These are phyloP conservation scores for Bondarzewia mesenterica DNA, from an alignment of 1,284 basidiomycete species.

Conservation along the genomic window DNA sequence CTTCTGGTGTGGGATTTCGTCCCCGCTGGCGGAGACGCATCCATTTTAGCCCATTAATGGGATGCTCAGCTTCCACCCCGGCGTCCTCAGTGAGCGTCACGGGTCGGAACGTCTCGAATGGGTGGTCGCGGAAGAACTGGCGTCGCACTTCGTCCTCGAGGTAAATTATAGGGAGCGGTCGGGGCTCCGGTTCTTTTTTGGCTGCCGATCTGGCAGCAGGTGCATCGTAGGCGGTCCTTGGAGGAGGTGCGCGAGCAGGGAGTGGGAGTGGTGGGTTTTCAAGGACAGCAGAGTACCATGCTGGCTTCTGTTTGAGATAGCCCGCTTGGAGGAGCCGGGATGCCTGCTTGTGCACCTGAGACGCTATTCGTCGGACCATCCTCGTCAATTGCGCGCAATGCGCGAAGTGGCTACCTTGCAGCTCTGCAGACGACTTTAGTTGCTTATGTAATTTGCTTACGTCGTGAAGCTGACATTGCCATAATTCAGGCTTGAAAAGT, in stretches of 20 bases:
- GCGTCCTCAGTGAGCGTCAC: slow-evolving; percentile 70
- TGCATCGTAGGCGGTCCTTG: slow-evolving; percentile 46
- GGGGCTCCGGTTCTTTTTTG: slow-evolving; percentile 35
- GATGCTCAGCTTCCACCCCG: slow-evolving; percentile 46
- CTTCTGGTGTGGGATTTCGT: slow-evolving; percentile 80
- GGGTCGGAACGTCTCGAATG: slow-evolving; percentile 89
- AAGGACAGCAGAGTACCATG: slow-evolving; percentile 83
- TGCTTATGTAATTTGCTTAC: not conserved
- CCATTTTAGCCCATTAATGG: slow-evolving; percentile 60
- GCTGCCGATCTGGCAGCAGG: slow-evolving; percentile 16
- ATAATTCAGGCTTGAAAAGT: not conserved
- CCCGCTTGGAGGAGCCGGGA: slow-evolving; percentile 74
- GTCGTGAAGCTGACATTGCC: not conserved
- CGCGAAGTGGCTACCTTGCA: no score
- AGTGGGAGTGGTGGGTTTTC: slow-evolving; percentile 83
- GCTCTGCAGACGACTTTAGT: not conserved
- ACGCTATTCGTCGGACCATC: slow-evolving; percentile 84
- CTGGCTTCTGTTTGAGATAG: slow-evolving; percentile 64
- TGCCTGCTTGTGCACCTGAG: slow-evolving; percentile 84
- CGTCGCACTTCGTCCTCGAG: slow-evolving; percentile 80
- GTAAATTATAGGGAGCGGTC: slow-evolving; percentile 67
- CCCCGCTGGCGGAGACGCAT: slow-evolving; percentile 72
- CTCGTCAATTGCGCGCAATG: no score
- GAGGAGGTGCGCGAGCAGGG: slow-evolving; percentile 63
- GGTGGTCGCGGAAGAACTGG: slow-evolving; percentile 94